Evolutionary conservation across 164 flowering plant genomes (phyloP).

Genomic region (Annona squamosa): DNA sequence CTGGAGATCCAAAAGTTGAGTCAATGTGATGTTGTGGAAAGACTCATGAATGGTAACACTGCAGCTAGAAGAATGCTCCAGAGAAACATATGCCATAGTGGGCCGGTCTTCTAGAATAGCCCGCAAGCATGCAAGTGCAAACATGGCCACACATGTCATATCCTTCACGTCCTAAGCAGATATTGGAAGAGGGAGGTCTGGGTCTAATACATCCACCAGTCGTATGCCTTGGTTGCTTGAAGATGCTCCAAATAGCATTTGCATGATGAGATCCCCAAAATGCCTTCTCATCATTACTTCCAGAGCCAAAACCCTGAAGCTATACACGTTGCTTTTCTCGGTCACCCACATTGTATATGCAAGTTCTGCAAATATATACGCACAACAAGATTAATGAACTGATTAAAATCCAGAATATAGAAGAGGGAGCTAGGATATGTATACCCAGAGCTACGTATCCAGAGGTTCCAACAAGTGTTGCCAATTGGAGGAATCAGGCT

Average conservation of each 20-base stretch:
- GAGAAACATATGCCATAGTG: conserved; percentile 5
- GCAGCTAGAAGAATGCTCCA: neutral
- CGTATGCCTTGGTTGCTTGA: neutral
- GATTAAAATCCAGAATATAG: too few relatives aligned
- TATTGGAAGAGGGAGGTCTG: conserved; percentile 3
- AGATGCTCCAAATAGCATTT: neutral
- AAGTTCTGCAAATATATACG: conserved; percentile 2
- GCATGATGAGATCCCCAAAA: conserved; percentile 3
- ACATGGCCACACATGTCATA: neutral
- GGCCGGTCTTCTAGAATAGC: conserved; percentile 4
- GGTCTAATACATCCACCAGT: conserved; percentile 3
- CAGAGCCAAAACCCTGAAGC: conserved; percentile 16
- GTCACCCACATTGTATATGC: conserved; percentile 10
- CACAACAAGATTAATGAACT: neutral
- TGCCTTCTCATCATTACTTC: conserved; percentile 11
- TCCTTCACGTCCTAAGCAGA: neutral
- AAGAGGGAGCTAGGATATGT: neutral
- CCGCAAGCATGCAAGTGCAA: conserved; percentile 7
- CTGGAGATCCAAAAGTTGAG: neutral
- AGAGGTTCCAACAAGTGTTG: neutral
- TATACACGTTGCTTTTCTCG: conserved; percentile 11
- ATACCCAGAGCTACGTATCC: neutral
- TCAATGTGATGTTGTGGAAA: neutral
- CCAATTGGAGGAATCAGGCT: neutral
- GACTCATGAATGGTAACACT: neutral